These are phyloP conservation scores for Capsicum rhomboideum DNA, from an alignment of 257 asterid species.

Conservation along the genomic window DNA sequence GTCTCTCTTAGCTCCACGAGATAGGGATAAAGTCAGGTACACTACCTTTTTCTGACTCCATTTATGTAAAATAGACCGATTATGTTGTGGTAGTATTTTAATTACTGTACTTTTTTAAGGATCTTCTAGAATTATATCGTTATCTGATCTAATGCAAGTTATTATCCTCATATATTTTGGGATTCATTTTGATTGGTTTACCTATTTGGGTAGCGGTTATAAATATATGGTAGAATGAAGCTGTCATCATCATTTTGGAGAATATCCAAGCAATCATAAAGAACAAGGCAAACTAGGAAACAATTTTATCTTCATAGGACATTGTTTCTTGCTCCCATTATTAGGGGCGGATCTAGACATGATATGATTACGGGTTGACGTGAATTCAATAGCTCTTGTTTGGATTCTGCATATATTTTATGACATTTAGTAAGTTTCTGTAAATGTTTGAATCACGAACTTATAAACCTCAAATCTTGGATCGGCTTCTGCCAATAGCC, in stretches of 20 bases:
- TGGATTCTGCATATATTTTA: background rate
- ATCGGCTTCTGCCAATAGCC: background rate
- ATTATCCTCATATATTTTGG: background rate
- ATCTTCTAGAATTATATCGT: too few relatives aligned
- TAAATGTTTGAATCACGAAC: too few relatives aligned
- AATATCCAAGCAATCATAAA: background rate
- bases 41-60: too few relatives aligned
- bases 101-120: too few relatives aligned
- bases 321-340: background rate
- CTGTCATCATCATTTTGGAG: conserved; percentile 2
- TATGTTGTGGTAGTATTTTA: too few relatives aligned
- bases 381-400: background rate
- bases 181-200: background rate
- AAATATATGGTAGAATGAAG: background rate
- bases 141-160: background rate
- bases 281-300: background rate
- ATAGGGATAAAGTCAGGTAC: too few relatives aligned
- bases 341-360: background rate
- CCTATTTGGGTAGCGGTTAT: background rate
- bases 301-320: background rate
- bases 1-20: too few relatives aligned
- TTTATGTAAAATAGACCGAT: too few relatives aligned
- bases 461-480: background rate
- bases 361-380: too few relatives aligned
- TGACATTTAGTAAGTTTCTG: background rate